Base-by-base conservation (phyloP, 164 flowering plant genomes). In the Sedum album region DNA sequence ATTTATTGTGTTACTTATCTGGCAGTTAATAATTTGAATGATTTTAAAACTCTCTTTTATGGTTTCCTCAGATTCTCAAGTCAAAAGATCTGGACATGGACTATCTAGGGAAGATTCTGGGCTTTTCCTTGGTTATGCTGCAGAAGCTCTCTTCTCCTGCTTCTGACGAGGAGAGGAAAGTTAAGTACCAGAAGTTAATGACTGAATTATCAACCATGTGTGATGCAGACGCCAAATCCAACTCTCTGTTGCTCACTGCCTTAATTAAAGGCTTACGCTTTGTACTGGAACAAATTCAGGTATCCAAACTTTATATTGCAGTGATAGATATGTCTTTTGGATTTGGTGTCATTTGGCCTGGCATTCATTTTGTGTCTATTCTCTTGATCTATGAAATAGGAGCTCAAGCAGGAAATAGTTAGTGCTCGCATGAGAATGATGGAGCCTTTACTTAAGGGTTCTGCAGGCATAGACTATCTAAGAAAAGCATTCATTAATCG, bases 121-220 rank as follows among this genome's bases (percentile, higher is more conserved):
- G 80, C 73, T 95, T 81, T 78, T 85, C 94, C 20, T 60, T 95
- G 69, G 71, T 38, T 72, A 86, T 88, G 38, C 66, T 95, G 75
- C 86, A 77, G 76, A 92, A 85, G 82, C 97, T 95, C 60, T 88
- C 97, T 4, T 82, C 97, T 67, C 91, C 94, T 14, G 89, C 89
- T 18, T 80, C 74, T 25, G 97, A 89, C 26, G 84, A 81, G 75
- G 86, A 87, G 69, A 75, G 86, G 85, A 83, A 79, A 72, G 75
- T 73, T 65, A 72, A 71, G 42, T 86, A 84, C 69, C 73, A 82
- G 72, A 80, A 78, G 66, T 81, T 89, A 31, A 63, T 90, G 79
- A 78, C 70, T 68, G 97, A 95, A 64, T 78, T 95, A 25, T 71
- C 73, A 28, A 86, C 83, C 65, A 80, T 79, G 31, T 85, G 86